phyloP scores from a whole-genome alignment of 2,329 filamentous ascomycete species.

The Arachnopeziza araneosa region DNA sequence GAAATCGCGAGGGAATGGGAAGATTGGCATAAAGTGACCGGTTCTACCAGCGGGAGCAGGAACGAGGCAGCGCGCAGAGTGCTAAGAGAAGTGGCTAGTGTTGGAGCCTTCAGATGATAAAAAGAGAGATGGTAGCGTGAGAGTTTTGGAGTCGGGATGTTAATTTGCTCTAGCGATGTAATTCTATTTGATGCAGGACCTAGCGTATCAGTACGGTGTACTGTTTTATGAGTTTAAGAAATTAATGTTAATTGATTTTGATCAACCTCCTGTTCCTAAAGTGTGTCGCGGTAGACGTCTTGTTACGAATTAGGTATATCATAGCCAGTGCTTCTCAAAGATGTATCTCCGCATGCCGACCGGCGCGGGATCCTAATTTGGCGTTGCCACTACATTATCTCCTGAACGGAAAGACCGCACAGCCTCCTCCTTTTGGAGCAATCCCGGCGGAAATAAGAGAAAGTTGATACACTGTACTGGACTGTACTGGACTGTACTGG shows the following conservation, averaged over 20 bases:
- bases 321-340: no score
- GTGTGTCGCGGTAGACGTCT: background rate
- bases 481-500: no score
- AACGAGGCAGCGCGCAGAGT: constrained; percentile 23
- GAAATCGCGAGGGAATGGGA: constrained; percentile 95
- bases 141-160: background rate
- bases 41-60: constrained; percentile 22
- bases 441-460: no score
- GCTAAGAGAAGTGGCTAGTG: constrained; percentile 28
- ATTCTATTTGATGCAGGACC: background rate
- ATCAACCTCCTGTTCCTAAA: background rate
- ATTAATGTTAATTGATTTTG: background rate
- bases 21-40: constrained; percentile 67
- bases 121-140: background rate
- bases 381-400: no score
- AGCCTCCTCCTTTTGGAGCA: no score
- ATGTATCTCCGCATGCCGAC: no score
- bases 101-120: constrained; percentile 27
- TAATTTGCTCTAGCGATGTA: background rate
- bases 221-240: background rate
- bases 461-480: no score
- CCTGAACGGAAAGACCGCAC: no score
- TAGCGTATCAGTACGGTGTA: background rate
- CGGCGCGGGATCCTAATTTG: no score
- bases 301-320: no score